Evolutionary conservation across 2,329 filamentous ascomycete genomes (phyloP).

Genomic region (Graphiopsis chlorocephala): DNA sequence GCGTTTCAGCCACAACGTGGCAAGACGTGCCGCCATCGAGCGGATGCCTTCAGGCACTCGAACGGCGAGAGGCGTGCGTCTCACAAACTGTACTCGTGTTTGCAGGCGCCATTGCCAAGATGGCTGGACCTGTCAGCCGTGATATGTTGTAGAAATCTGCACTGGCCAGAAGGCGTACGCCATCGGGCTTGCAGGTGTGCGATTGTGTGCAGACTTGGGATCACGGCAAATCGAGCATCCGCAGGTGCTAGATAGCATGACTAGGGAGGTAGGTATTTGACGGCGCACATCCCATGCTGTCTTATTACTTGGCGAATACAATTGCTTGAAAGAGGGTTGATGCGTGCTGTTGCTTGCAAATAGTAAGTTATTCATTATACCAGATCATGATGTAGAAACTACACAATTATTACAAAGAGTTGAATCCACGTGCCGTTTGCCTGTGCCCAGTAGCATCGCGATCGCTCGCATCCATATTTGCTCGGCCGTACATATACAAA

Average conservation of each 20-base stretch:
- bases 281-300: not conserved
- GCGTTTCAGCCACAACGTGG: not conserved
- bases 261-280: not conserved
- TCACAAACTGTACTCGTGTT: not conserved
- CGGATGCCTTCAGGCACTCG: not conserved
- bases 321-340: not conserved
- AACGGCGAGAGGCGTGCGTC: not conserved
- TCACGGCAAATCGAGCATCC: not conserved
- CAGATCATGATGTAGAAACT: not conserved
- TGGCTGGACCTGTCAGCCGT: not conserved
- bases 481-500: conserved; percentile 1
- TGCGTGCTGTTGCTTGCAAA: not conserved
- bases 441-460: not conserved
- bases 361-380: not conserved
- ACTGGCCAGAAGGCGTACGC: not conserved
- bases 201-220: not conserved
- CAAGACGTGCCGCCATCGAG: not conserved
- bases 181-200: not conserved
- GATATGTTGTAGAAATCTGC: not conserved
- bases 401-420: not conserved
- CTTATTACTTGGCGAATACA: not conserved
- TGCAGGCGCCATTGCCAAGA: not conserved
- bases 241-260: not conserved
- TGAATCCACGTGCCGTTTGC: not conserved
- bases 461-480: not conserved